Evolutionary conservation across 78 protist species (phyloP), one percentile per base, ranked within the genome.

Genomic region (Diacronema lutheri): DNA sequence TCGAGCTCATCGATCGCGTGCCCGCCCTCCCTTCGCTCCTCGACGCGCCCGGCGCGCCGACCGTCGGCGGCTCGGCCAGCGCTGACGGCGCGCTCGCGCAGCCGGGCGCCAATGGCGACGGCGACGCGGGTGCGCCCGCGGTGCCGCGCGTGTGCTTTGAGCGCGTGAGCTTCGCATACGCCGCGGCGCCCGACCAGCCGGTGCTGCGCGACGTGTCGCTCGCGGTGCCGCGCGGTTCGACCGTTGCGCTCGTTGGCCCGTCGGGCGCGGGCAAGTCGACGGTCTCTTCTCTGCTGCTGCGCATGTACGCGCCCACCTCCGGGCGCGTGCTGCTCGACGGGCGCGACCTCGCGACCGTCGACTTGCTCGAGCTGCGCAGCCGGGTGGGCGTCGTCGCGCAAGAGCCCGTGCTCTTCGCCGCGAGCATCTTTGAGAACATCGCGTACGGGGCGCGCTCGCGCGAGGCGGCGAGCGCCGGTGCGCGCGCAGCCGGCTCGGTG

Each of bases 351-450:
- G 0, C 66, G 21, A 1, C 31, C 26, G n/a, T 90, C 57, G 85
- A 88, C 57, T 38, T 35, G 7, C 0, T 13, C 11, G 29, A 77
- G 80, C 41, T 85, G 56, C 90, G 87, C 29, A 0, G 29, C 10
- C 76, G 66, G 35, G 11, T 95, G 38, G 96, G 89, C 65, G 44
- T 93, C 21, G 97, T 94, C 11, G 25, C 58, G 44, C 99, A 96
- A 86, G 97, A 94, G 83, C 97, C 98, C 13, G 76, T 71, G 31
- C 76, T 97, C n/a, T 97, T 96, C 93, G 92, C 94, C 46, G 95
- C 94, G 40, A 89, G 97, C 3, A 86, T 96, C 71, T 10, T 2
- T 57, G 78, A 92, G 26, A 82, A 82, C 50, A 29, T 81, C n/a
- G 11, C 12, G 41, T 88, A 56, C 76, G 86, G 91, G 46, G 13